Percentiles rank a stretch among this genome's conserved stretches.
Evolutionary conservation across 495 filamentous ascomycete species (phyloP).

Genomic region (Neurospora sublineolata): DNA sequence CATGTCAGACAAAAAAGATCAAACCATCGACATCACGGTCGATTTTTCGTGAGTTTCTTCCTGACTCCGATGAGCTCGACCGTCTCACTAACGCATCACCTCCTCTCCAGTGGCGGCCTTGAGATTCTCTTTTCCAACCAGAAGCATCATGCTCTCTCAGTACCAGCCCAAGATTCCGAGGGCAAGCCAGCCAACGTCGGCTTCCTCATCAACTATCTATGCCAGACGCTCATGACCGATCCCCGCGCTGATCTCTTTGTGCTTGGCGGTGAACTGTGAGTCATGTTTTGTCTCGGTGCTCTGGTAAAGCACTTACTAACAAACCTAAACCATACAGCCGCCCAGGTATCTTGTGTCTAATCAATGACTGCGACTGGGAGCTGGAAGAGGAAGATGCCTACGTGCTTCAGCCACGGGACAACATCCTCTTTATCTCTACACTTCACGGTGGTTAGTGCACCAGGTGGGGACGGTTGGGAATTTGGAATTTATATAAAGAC

Average conservation of each 20-base stretch:
- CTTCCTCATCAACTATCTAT: constrained; percentile 72
- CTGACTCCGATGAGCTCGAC: not conserved
- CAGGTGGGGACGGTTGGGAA: not conserved
- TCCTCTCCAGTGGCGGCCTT: constrained; percentile 63
- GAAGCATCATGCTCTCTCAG: constrained; percentile 52
- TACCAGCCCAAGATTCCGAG: constrained; percentile 51
- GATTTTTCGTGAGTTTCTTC: constrained; percentile 22
- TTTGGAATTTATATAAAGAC: not conserved
- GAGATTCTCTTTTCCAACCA: constrained; percentile 86
- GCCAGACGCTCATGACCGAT: constrained; percentile 74
- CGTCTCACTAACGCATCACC: not conserved
- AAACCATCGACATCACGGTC: constrained; percentile 23
- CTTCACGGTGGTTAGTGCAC: constrained; percentile 75
- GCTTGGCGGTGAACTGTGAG: constrained; percentile 77
- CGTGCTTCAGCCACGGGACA: constrained; percentile 68
- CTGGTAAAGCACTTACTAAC: not conserved
- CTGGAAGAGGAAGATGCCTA: constrained; percentile 89
- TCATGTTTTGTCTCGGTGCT: not conserved
- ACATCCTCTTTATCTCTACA: constrained; percentile 94
- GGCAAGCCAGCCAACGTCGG: constrained; percentile 54
- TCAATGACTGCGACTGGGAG: constrained; percentile 98
- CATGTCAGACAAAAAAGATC: constrained; percentile 6
- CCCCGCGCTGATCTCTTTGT: constrained; percentile 82
- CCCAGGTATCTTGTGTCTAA: constrained; percentile 91
- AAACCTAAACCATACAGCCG: constrained; percentile 43